These are phyloP conservation scores for Rhizopus stolonifer DNA, from an alignment of 371 early-diverging fungal species.

Conservation along the genomic window DNA sequence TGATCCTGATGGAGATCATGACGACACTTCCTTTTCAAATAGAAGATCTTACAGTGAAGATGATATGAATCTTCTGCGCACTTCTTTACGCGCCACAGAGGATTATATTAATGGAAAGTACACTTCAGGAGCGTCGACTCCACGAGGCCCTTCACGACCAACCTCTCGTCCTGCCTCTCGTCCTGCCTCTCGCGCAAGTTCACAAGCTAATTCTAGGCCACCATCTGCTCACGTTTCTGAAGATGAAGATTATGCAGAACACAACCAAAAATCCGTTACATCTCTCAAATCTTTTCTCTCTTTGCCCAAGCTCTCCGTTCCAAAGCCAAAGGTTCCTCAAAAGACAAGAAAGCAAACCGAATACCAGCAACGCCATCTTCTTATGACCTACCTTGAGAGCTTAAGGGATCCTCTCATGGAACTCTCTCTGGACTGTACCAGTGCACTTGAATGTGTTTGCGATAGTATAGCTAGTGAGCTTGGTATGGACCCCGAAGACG, in stretches of 20 bases:
- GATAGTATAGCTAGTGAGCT: constrained; percentile 44
- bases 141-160: neutral
- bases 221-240: constrained; percentile 17
- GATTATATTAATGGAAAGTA: constrained; percentile 17
- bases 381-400: constrained; percentile 57
- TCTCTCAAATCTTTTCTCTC: constrained; percentile 37
- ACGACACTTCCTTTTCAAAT: constrained; percentile 4
- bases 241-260: constrained; percentile 28
- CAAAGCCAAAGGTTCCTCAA: constrained; percentile 29
- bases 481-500: constrained; percentile 49
- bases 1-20: constrained; percentile 15
- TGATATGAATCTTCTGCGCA: constrained; percentile 23
- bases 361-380: constrained; percentile 50
- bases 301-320: constrained; percentile 21
- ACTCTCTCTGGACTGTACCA: constrained; percentile 47
- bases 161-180: constrained; percentile 11
- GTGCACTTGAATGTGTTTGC: constrained; percentile 48
- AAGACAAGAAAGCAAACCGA: constrained; percentile 53
- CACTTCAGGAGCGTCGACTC: neutral
- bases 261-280: constrained; percentile 36
- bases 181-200: constrained; percentile 3
- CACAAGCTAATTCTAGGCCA: constrained; percentile 14
- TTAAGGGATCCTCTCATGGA: constrained; percentile 56
- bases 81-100: constrained; percentile 31
- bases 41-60: constrained; percentile 31